A percentile compares a stretch with the other conserved stretches of the same genome.
These are phyloP conservation scores for Pseudonitzschia pungens DNA, from an alignment of 108 stramenopile species.

Conservation along the genomic window DNA sequence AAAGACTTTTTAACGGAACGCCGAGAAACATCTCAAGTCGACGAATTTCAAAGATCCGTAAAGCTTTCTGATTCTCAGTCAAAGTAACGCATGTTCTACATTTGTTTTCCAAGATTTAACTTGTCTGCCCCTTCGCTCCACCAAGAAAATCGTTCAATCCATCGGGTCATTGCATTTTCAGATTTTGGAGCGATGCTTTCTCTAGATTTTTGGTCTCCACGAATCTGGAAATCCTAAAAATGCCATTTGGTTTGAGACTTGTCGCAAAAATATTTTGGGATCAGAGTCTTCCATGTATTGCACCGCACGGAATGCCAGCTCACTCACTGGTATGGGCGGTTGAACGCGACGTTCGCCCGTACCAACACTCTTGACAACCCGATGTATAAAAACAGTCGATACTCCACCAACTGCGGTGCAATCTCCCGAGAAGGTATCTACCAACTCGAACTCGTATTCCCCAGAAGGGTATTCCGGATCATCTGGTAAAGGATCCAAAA, in stretches of 20 bases:
- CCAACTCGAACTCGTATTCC: constrained; percentile 54
- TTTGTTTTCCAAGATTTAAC: too few relatives aligned
- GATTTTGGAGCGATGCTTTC: not conserved
- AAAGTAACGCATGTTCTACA: too few relatives aligned
- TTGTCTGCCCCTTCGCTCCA: too few relatives aligned
- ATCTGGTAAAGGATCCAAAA: constrained; percentile 23
- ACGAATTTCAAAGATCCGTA: too few relatives aligned
- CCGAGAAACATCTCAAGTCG: too few relatives aligned
- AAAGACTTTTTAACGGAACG: too few relatives aligned
- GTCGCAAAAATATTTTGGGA: constrained; percentile 43
- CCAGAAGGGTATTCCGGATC: constrained; percentile 58
- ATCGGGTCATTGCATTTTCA: too few relatives aligned
- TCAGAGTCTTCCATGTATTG: constrained; percentile 48
- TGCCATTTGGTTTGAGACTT: constrained; percentile 64
- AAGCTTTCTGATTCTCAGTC: too few relatives aligned
- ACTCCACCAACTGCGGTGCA: constrained; percentile 70
- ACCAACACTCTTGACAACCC: constrained; percentile 46
- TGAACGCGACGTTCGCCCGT: constrained; percentile 35
- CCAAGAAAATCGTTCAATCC: too few relatives aligned
- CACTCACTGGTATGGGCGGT: constrained; percentile 43
- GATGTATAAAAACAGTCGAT: constrained; percentile 76
- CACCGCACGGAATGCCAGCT: constrained; percentile 49
- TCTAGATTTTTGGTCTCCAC: constrained; percentile 32
- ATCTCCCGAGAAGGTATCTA: constrained; percentile 64
- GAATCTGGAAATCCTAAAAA: constrained; percentile 54